These are phyloP conservation scores for Brettanomyces naardenensis DNA, from an alignment of 805 yeast species.

Conservation along the genomic window DNA sequence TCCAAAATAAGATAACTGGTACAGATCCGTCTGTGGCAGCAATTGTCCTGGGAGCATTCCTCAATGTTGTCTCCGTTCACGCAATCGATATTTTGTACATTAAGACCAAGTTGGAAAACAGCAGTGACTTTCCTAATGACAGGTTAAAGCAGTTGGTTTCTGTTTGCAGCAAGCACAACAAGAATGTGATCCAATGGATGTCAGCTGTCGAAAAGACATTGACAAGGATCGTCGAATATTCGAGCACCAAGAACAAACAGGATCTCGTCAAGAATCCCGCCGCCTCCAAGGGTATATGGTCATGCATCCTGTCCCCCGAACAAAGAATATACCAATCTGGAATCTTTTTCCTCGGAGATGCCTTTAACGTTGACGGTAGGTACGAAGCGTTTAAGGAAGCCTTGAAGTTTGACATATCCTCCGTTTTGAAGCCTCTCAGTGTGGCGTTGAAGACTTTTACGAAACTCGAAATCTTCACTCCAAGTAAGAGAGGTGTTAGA, in stretches of 20 bases:
- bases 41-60: conserved; percentile 12
- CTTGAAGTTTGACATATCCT: conserved; percentile 35
- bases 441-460: conserved; percentile 20
- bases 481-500: conserved; percentile 46
- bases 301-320: conserved; percentile 61
- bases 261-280: conserved; percentile 31
- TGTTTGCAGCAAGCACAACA: conserved; percentile 22
- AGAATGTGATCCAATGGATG: conserved; percentile 12
- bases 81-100: conserved; percentile 15
- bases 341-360: conserved; percentile 63
- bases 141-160: conserved; percentile 16
- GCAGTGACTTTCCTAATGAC: conserved; percentile 9
- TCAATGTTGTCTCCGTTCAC: conserved; percentile 11
- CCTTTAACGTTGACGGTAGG: conserved; percentile 75
- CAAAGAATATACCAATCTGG: conserved; percentile 56
- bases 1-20: conserved; percentile 15
- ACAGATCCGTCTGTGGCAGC: conserved; percentile 12
- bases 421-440: conserved; percentile 36
- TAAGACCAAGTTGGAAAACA: conserved; percentile 6
- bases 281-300: conserved; percentile 61
- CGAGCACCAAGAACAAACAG: conserved; percentile 16
- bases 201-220: conserved; percentile 16
- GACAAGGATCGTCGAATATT: conserved; percentile 20
- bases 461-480: conserved; percentile 13
- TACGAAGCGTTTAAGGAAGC: conserved; percentile 61